Conservation (phyloP, 106 monocot species). For the Amphibolis antarctica region DNA sequence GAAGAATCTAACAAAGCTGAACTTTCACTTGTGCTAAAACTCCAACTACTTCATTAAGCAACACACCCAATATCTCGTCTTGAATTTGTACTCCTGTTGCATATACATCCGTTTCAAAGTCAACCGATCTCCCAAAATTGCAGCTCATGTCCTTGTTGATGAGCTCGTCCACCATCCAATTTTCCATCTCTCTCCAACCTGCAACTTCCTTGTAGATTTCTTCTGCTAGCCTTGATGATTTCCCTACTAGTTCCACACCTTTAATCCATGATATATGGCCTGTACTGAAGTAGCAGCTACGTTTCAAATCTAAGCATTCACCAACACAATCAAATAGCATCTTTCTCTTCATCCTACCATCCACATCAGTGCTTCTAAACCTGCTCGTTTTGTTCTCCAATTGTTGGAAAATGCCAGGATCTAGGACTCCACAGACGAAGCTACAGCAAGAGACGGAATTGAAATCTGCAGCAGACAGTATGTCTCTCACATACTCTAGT, state of each 20-base stretch:
- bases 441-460: not conserved
- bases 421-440: conserved; percentile 10
- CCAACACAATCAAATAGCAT: conserved; percentile 60
- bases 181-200: conserved; percentile 47
- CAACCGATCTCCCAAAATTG: conserved; percentile 51
- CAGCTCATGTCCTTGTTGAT: conserved; percentile 80
- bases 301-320: conserved; percentile 50
- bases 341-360: conserved; percentile 36
- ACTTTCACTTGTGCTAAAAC: conserved; percentile 3
- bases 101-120: conserved; percentile 64
- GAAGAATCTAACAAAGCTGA: too few species aligned
- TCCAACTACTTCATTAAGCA: conserved; percentile 70
- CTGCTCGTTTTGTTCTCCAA: conserved; percentile 26
- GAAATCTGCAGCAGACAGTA: conserved; percentile 9
- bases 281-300: conserved; percentile 29
- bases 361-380: conserved; percentile 1
- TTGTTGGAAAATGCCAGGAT: conserved; percentile 33
- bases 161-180: conserved; percentile 72
- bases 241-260: conserved; percentile 16
- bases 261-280: conserved; percentile 52
- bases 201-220: conserved; percentile 49
- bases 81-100: conserved; percentile 47
- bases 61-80: conserved; percentile 24
- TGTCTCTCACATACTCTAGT: conserved; percentile 32
- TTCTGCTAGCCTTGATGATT: conserved; percentile 20